Percentiles rank a stretch among this genome's conserved stretches.
Conservation (phyloP, 495 filamentous ascomycete species). For the Barbatosphaeria neglecta region DNA sequence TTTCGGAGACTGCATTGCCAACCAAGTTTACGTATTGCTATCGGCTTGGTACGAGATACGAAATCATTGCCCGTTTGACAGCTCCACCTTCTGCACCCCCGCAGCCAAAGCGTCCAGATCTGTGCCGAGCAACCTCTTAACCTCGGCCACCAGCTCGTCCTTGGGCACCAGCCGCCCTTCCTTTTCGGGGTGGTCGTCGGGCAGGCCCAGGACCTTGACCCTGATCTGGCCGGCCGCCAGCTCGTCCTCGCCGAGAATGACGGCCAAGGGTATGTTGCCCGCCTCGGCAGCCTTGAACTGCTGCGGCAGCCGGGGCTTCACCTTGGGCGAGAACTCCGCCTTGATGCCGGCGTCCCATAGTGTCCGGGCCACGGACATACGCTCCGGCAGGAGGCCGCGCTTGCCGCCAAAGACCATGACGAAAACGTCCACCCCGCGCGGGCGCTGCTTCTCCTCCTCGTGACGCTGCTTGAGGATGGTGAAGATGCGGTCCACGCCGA, state of each 20-base stretch:
- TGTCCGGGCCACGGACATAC: constrained; percentile 57
- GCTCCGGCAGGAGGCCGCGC: constrained; percentile 61
- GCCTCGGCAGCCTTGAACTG: constrained; percentile 75
- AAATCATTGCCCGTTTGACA: neutral
- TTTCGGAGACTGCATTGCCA: no score
- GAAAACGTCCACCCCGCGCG: constrained; percentile 70
- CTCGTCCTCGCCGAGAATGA: constrained; percentile 81
- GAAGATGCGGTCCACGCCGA: constrained; percentile 92
- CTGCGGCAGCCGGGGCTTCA: constrained; percentile 63
- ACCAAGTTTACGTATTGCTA: no score
- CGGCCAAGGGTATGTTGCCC: constrained; percentile 54
- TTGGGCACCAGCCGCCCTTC: constrained; percentile 48
- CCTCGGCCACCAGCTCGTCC: constrained; percentile 47
- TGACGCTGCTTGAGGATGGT: constrained; percentile 74
- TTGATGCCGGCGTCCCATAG: constrained; percentile 68
- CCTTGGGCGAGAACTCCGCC: constrained; percentile 70
- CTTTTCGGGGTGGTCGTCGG: constrained; percentile 60
- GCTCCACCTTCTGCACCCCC: neutral
- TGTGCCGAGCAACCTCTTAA: constrained; percentile 30
- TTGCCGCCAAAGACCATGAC: constrained; percentile 92
- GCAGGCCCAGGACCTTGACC: constrained; percentile 59
- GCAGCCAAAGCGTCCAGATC: neutral
- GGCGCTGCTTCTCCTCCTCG: constrained; percentile 41
- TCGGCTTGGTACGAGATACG: no score
- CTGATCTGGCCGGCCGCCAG: constrained; percentile 62